phyloP scores from a whole-genome alignment of 345 rosid genomes.

The Rhizophora mangle region DNA sequence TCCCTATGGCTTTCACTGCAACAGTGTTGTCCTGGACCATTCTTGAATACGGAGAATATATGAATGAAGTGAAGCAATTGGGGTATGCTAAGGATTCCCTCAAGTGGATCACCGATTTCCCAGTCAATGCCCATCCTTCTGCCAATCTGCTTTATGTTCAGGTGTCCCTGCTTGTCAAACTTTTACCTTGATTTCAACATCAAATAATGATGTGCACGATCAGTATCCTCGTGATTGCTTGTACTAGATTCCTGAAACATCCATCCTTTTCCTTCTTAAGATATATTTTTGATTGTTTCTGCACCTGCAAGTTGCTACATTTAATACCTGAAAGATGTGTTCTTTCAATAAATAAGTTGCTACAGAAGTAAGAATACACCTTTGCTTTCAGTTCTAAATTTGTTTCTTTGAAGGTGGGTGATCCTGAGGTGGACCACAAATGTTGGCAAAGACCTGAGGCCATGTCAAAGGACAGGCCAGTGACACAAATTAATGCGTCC shows the following conservation, averaged over 20 bases:
- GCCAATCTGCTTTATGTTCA: constrained; percentile 17
- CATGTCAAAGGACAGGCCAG: constrained; percentile 18
- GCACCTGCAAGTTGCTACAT: no score
- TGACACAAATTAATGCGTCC: constrained; percentile 13
- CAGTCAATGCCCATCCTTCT: constrained; percentile 31
- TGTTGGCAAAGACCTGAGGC: constrained; percentile 30
- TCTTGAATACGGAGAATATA: constrained; percentile 26
- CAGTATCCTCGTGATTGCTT: no score
- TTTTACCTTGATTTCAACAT: neutral
- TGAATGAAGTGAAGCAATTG: constrained; percentile 20
- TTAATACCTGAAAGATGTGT: no score
- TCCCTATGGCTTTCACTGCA: constrained; percentile 29
- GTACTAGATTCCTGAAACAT: no score
- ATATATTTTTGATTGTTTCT: no score
- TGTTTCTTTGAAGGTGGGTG: constrained; percentile 18
- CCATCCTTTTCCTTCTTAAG: neutral
- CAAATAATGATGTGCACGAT: no score
- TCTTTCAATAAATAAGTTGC: no score
- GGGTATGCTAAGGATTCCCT: constrained; percentile 24
- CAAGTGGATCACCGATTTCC: constrained; percentile 29
- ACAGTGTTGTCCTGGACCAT: constrained; percentile 28
- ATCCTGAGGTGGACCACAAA: constrained; percentile 24
- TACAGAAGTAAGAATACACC: no score
- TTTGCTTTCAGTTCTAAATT: neutral
- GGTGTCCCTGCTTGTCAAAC: neutral